Evolutionary conservation across 177 flowering plant genomes (phyloP).

Genomic region (Vitis hybrid): DNA sequence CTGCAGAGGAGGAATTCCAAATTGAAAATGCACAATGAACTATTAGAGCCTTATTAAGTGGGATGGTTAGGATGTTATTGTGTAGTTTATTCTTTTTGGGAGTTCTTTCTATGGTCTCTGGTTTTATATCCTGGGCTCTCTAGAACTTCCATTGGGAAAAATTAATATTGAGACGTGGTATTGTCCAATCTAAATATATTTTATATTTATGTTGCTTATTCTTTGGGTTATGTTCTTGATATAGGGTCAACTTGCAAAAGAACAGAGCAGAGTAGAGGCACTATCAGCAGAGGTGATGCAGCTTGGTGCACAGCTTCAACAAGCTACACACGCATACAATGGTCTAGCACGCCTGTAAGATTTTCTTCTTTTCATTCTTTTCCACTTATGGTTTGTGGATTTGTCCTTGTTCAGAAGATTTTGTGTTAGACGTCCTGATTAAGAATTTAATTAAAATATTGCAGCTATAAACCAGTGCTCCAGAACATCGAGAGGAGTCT

Average conservation of each 20-base stretch:
- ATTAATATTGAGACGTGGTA: background rate
- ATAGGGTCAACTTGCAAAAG: conserved; percentile 76
- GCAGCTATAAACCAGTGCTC: conserved; percentile 92
- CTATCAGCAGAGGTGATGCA: conserved; percentile 83
- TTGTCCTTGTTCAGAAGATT: background rate
- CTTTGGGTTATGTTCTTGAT: background rate
- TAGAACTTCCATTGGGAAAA: background rate
- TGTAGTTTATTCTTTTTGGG: background rate
- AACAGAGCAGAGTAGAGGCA: conserved; percentile 82
- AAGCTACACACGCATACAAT: conserved; percentile 68
- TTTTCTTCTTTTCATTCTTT: background rate
- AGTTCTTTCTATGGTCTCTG: background rate
- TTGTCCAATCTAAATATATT: background rate
- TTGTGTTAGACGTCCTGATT: background rate
- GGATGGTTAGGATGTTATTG: too few relatives aligned
- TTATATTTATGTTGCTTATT: background rate
- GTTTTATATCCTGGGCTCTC: background rate
- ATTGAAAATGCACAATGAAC: too few relatives aligned
- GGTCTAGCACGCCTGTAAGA: conserved; percentile 75
- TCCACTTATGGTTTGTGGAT: background rate
- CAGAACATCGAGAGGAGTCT: conserved; percentile 86
- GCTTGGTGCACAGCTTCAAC: conserved; percentile 80
- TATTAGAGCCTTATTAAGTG: too few relatives aligned
- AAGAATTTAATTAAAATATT: conserved; percentile 9
- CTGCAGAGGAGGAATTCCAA: too few relatives aligned